These are phyloP conservation scores for Annulohypoxylon maeteangense DNA, from an alignment of 495 filamentous ascomycete genomes.

Conservation along the genomic window DNA sequence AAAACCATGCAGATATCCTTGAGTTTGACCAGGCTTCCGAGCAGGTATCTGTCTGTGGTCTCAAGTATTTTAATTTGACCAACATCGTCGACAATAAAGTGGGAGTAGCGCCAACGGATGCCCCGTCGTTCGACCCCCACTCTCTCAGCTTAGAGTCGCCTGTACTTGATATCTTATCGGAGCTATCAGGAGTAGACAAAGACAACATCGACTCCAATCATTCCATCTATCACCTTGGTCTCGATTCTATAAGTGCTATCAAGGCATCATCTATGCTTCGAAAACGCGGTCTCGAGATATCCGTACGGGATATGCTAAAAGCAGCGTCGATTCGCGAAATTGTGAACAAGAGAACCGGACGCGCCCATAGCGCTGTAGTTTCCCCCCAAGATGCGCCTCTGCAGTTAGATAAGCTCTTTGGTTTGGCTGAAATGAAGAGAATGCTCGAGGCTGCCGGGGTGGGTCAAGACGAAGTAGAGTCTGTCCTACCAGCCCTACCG, in stretches of 20 bases:
- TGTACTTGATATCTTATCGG: slow-evolving; percentile 71
- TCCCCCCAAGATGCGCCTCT: background rate
- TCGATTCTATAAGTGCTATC: slow-evolving; percentile 92
- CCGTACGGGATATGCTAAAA: slow-evolving; percentile 73
- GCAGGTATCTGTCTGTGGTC: slow-evolving; percentile 65
- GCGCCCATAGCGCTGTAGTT: background rate
- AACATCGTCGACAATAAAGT: background rate
- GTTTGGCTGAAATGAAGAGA: slow-evolving; percentile 45
- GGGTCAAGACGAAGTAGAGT: slow-evolving; percentile 58
- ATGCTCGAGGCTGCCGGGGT: slow-evolving; percentile 49
- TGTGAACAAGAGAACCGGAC: slow-evolving; percentile 30
- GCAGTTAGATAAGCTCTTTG: slow-evolving; percentile 39
- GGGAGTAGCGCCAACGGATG: background rate
- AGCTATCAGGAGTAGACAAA: slow-evolving; percentile 70
- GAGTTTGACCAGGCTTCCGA: slow-evolving; percentile 54
- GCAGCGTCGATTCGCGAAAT: slow-evolving; percentile 72
- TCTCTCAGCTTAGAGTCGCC: slow-evolving; percentile 49
- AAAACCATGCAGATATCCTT: slow-evolving; percentile 60
- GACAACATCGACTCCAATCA: slow-evolving; percentile 68
- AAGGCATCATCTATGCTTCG: slow-evolving; percentile 73
- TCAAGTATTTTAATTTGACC: slow-evolving; percentile 49
- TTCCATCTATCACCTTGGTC: slow-evolving; percentile 84
- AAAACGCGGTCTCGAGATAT: slow-evolving; percentile 65
- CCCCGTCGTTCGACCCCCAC: background rate
- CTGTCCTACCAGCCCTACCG: slow-evolving; percentile 69